Conservation (phyloP, 2,329 filamentous ascomycete species). For the Alternaria conjuncta region DNA sequence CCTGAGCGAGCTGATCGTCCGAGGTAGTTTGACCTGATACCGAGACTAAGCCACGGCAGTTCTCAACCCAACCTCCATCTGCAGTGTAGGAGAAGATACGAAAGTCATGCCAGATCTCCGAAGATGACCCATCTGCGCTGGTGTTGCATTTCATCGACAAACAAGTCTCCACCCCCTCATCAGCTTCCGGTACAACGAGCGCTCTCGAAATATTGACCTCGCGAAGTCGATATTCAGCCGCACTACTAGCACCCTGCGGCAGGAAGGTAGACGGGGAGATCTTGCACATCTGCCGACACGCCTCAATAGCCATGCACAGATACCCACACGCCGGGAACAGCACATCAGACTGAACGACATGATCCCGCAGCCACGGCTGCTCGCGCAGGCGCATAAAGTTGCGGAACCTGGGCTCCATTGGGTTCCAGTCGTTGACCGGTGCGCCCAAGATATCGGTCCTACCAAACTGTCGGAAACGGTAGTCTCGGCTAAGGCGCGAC, state of each 20-base stretch:
- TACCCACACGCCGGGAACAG: constrained; percentile 21
- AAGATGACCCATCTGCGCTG: neutral
- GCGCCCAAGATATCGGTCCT: constrained; percentile 26
- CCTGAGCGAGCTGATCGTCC: constrained; percentile 3
- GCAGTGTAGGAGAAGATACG: constrained; percentile 21
- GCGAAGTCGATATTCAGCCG: constrained; percentile 21
- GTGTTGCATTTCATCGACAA: constrained; percentile 19
- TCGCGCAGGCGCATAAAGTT: constrained; percentile 32
- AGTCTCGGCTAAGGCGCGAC: constrained; percentile 21
- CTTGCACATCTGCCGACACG: constrained; percentile 11
- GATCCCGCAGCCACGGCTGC: constrained; percentile 26
- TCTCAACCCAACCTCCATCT: constrained; percentile 18
- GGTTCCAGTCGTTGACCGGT: constrained; percentile 15
- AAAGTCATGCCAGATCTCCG: constrained; percentile 20
- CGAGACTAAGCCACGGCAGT: constrained; percentile 20
- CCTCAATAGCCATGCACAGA: constrained; percentile 25
- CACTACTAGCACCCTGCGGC: neutral
- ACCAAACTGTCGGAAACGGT: constrained; percentile 21
- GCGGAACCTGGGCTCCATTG: constrained; percentile 26
- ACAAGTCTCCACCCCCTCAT: constrained; percentile 31
- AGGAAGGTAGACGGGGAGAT: constrained; percentile 11
- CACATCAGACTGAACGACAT: constrained; percentile 29
- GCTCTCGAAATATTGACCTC: constrained; percentile 25
- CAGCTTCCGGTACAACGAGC: constrained; percentile 29
- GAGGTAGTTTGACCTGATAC: neutral